Evolutionary conservation across 768 basidiomycete genomes (phyloP).

Genomic region (Pleurotus sapidus): DNA sequence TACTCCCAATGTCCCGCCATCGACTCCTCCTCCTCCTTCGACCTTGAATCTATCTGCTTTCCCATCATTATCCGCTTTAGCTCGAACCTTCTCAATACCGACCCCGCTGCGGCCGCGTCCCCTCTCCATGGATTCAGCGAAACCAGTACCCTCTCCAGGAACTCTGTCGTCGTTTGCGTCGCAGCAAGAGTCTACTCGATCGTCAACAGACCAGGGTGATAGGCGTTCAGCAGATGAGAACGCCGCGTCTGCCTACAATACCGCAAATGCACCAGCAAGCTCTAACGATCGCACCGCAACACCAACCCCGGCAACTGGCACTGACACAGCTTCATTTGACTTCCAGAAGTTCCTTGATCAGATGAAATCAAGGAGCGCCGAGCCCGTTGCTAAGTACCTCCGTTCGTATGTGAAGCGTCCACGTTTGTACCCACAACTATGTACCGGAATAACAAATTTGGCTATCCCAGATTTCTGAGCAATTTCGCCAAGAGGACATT

Average conservation of each 20-base stretch:
- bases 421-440: background rate
- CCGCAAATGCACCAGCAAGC: constrained; percentile 3
- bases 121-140: constrained; percentile 58
- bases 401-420: constrained; percentile 68
- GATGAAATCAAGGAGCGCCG: constrained; percentile 84
- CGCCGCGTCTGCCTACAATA: background rate
- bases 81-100: constrained; percentile 61
- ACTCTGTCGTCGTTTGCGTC: constrained; percentile 52
- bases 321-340: constrained; percentile 61
- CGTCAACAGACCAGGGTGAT: background rate
- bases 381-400: constrained; percentile 92
- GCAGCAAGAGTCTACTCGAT: constrained; percentile 36
- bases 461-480: constrained; percentile 70
- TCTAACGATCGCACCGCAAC: constrained; percentile 11
- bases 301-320: constrained; percentile 15
- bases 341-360: constrained; percentile 95
- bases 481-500: constrained; percentile 93
- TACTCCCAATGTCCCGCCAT: constrained; percentile 22
- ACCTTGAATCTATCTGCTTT: constrained; percentile 41
- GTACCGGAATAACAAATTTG: background rate
- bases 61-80: constrained; percentile 63
- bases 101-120: constrained; percentile 49
- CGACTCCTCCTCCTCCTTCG: constrained; percentile 17
- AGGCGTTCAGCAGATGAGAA: background rate
- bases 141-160: constrained; percentile 52